Evolutionary conservation across 108 stramenopile species (phyloP).

Genomic region (Parmales sp.): DNA sequence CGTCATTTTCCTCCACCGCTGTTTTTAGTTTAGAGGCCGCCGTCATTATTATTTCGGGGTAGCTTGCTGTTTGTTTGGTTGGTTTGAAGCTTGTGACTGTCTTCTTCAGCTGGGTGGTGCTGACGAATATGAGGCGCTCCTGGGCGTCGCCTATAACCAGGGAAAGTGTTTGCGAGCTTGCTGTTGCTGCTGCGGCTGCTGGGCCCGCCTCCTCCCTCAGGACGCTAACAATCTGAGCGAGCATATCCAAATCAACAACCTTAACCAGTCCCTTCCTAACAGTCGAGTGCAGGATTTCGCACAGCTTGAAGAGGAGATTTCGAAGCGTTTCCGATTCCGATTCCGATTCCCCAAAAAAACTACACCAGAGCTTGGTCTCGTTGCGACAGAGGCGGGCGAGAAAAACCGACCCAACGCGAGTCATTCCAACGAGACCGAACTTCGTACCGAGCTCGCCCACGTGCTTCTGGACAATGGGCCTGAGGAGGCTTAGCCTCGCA

Average conservation of each 20-base stretch:
- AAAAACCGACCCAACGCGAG: too few relatives aligned
- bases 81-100: conserved; percentile 75
- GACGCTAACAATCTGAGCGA: conserved; percentile 72
- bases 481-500: too few relatives aligned
- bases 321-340: too few relatives aligned
- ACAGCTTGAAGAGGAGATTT: too few relatives aligned
- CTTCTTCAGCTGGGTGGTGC: conserved; percentile 53
- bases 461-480: too few relatives aligned
- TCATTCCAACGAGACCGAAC: too few relatives aligned
- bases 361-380: too few relatives aligned
- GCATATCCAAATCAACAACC: conserved; percentile 58
- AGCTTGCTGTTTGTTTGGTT: conserved; percentile 56
- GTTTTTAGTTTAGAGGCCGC: conserved; percentile 25
- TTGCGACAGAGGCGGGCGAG: too few relatives aligned
- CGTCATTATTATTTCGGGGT: conserved; percentile 56
- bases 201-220: conserved; percentile 68
- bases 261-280: conserved; percentile 69
- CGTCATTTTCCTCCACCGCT: neutral
- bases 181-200: conserved; percentile 54
- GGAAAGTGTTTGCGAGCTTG: conserved; percentile 22
- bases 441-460: too few relatives aligned
- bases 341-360: too few relatives aligned
- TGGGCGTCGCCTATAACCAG: conserved; percentile 76
- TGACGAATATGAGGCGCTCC: conserved; percentile 78
- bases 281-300: too few relatives aligned